Percentiles rank a stretch among this genome's conserved stretches.
Evolutionary conservation across 306 rosid species (phyloP).

Genomic region (Vigna angularis): DNA sequence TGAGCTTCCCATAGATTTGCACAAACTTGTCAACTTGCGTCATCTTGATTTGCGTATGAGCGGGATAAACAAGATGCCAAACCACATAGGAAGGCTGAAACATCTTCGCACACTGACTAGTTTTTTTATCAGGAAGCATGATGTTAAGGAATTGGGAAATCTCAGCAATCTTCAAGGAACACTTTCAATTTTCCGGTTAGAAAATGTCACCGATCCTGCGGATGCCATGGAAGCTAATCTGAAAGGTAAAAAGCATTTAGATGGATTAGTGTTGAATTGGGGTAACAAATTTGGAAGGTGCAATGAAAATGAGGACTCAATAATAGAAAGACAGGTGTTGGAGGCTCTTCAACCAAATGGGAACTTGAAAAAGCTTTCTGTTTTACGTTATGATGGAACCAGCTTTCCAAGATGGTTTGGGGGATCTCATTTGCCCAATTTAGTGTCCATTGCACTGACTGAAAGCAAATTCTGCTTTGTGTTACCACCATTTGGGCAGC

Average conservation of each 20-base stretch:
- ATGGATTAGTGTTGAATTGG: background rate
- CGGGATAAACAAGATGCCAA: conserved; percentile 31
- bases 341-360: conserved; percentile 36
- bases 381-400: background rate
- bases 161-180: conserved; percentile 28
- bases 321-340: background rate
- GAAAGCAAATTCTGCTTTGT: background rate
- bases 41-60: conserved; percentile 3
- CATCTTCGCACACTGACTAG: background rate
- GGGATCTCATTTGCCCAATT: conserved; percentile 14
- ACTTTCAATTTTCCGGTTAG: background rate
- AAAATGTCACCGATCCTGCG: background rate
- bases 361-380: conserved; percentile 13
- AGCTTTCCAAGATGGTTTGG: conserved; percentile 45
- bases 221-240: background rate
- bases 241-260: conserved; percentile 38
- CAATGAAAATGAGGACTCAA: background rate
- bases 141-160: conserved; percentile 16
- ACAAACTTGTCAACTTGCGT: conserved; percentile 34
- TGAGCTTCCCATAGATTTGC: conserved; percentile 16
- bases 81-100: conserved; percentile 15
- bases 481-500: conserved; percentile 45
- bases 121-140: background rate
- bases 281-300: conserved; percentile 26
- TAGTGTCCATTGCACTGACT: background rate